Conservation (phyloP, 2,329 filamentous ascomycete species). For the Hypomyces rosellus region DNA sequence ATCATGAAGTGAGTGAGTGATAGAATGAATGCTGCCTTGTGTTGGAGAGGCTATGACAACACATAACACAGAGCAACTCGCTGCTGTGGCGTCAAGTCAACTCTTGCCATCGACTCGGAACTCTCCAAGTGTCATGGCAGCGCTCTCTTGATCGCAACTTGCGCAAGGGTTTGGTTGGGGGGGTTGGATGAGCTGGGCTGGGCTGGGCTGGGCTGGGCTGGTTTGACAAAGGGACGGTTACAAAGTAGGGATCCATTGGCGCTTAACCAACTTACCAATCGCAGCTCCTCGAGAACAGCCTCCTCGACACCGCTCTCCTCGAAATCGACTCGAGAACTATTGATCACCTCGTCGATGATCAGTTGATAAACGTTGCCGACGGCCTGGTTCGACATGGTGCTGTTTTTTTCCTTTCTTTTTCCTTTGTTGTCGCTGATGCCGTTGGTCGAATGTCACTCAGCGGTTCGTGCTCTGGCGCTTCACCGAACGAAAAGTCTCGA, state of each 20-base stretch:
- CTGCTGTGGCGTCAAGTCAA: neutral
- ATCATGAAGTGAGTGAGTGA: too few species aligned
- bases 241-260: too few species aligned
- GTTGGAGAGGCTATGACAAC: neutral
- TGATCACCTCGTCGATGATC: slow-evolving; percentile 80
- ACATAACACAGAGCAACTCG: slow-evolving; percentile 3
- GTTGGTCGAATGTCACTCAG: slow-evolving; percentile 6
- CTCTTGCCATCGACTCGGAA: neutral
- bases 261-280: slow-evolving; percentile 57
- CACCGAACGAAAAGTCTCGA: neutral
- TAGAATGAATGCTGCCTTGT: too few species aligned
- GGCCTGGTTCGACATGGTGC: slow-evolving; percentile 51
- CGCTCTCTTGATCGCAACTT: neutral
- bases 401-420: neutral
- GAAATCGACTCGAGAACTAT: slow-evolving; percentile 88
- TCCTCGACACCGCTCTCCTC: slow-evolving; percentile 93
- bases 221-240: too few species aligned
- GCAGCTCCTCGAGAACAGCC: slow-evolving; percentile 77
- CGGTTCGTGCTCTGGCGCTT: slow-evolving; percentile 5
- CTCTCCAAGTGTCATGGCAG: neutral
- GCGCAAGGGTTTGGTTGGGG: neutral
- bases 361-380: slow-evolving; percentile 74
- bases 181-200: too few species aligned
- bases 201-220: too few species aligned
- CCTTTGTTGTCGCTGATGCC: slow-evolving; percentile 7